Percentiles rank a stretch among this genome's conserved stretches.
phyloP scores from a whole-genome alignment of 2,329 filamentous ascomycete genomes.

The Pezicula neosporulosa region DNA sequence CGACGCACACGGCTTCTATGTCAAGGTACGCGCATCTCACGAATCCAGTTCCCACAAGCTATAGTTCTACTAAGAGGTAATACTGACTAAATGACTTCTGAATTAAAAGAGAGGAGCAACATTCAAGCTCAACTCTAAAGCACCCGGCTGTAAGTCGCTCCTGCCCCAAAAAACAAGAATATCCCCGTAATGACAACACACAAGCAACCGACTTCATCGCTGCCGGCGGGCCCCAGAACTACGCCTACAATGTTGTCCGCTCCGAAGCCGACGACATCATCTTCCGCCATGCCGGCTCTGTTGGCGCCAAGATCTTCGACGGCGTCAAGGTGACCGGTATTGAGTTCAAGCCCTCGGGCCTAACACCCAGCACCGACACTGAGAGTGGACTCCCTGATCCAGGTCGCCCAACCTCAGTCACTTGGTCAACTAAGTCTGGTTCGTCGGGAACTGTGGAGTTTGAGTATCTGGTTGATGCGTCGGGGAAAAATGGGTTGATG shows the following conservation, averaged over 20 bases:
- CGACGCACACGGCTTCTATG: constrained; percentile 34
- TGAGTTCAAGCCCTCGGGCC: constrained; percentile 22
- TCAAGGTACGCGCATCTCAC: constrained; percentile 26
- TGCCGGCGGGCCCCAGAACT: constrained; percentile 30
- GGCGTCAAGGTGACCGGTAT: constrained; percentile 34
- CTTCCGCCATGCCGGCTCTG: constrained; percentile 36
- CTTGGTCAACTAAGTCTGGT: constrained; percentile 31
- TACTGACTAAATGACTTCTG: background rate
- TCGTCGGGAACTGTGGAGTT: constrained; percentile 37
- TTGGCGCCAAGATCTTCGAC: constrained; percentile 39
- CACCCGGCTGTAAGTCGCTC: constrained; percentile 29
- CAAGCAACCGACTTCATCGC: constrained; percentile 40
- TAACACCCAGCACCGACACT: background rate
- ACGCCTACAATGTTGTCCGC: constrained; percentile 20
- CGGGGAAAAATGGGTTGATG: constrained; percentile 40
- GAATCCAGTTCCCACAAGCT: too few relatives aligned
- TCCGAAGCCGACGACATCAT: constrained; percentile 43
- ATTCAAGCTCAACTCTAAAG: constrained; percentile 34
- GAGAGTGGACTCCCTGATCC: constrained; percentile 8
- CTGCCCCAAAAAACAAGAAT: background rate
- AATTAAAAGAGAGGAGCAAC: constrained; percentile 30
- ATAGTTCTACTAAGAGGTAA: background rate
- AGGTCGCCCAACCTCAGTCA: constrained; percentile 33
- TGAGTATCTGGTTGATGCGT: constrained; percentile 47
- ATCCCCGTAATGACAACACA: background rate